Percentiles rank a stretch among this genome's conserved stretches.
phyloP scores from a whole-genome alignment of 345 rosid species.

The Populus ilicifolia region DNA sequence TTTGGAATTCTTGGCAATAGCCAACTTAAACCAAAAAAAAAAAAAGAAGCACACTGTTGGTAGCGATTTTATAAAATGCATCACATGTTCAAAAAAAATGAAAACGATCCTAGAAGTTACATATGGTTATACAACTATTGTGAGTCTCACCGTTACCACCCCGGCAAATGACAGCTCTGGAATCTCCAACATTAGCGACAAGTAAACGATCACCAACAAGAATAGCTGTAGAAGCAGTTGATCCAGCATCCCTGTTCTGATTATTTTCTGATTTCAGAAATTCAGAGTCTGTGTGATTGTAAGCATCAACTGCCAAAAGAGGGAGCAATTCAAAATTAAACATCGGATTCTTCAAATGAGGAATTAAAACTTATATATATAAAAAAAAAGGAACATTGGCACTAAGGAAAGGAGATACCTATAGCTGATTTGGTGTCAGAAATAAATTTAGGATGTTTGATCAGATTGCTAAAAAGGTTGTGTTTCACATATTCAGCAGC shows the following conservation, averaged over 20 bases:
- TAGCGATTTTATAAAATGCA: not conserved
- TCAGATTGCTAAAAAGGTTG: conserved; percentile 89
- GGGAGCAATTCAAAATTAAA: conserved; percentile 9
- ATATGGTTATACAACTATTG: not conserved
- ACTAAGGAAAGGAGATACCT: conserved; percentile 41
- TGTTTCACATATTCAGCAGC: conserved; percentile 98
- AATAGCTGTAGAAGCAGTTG: conserved; percentile 97
- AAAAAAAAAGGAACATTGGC: not conserved
- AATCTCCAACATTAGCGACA: conserved; percentile 97
- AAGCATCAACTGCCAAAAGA: conserved; percentile 75
- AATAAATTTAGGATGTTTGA: conserved; percentile 90
- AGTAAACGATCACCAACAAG: conserved; percentile 90
- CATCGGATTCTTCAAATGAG: conserved; percentile 16
- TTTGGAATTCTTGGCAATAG: not conserved
- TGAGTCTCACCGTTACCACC: conserved; percentile 70
- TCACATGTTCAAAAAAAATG: not conserved
- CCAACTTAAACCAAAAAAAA: not conserved
- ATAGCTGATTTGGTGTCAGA: conserved; percentile 92
- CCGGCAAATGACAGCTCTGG: conserved; percentile 96
- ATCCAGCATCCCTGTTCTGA: conserved; percentile 98
- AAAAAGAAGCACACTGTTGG: not conserved
- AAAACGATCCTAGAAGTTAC: not conserved
- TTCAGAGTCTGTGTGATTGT: conserved; percentile 86
- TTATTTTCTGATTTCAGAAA: conserved; percentile 83
- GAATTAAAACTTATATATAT: not conserved